These are phyloP conservation scores for Tuber microsphaerosporum DNA, from an alignment of 495 filamentous ascomycete genomes.

Conservation along the genomic window DNA sequence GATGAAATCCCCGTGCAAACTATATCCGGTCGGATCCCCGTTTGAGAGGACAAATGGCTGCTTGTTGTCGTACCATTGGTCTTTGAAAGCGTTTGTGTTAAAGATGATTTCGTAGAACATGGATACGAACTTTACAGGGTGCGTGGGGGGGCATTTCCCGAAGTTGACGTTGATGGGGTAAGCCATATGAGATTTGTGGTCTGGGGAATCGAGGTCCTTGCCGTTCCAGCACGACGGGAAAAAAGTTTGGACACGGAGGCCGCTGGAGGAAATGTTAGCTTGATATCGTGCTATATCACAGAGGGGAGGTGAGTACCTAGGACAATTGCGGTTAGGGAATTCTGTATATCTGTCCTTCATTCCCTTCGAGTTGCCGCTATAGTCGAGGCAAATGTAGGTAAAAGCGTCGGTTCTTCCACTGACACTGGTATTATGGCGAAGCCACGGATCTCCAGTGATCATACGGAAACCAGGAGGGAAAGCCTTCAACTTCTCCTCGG, in stretches of 20 bases:
- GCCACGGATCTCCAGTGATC: slow-evolving; percentile 57
- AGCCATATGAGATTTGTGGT: slow-evolving; percentile 55
- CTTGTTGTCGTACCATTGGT: slow-evolving; percentile 53
- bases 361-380: slow-evolving; percentile 43
- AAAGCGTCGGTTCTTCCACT: slow-evolving; percentile 46
- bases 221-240: slow-evolving; percentile 54
- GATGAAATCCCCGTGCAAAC: slow-evolving; percentile 64
- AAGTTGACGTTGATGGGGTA: slow-evolving; percentile 52
- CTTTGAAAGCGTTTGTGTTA: slow-evolving; percentile 52
- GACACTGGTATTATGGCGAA: slow-evolving; percentile 47
- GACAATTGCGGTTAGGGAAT: slow-evolving; percentile 56
- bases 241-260: slow-evolving; percentile 55
- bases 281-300: neutral
- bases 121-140: slow-evolving; percentile 56
- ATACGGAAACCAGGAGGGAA: slow-evolving; percentile 71
- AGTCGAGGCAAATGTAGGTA: slow-evolving; percentile 53
- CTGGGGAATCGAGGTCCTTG: slow-evolving; percentile 50
- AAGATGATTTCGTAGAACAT: slow-evolving; percentile 66
- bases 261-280: slow-evolving; percentile 37
- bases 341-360: slow-evolving; percentile 28
- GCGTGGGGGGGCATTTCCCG: slow-evolving; percentile 51
- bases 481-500: slow-evolving; percentile 54
- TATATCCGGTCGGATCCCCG: slow-evolving; percentile 54
- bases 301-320: slow-evolving; percentile 40
- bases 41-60: slow-evolving; percentile 62